A percentile compares a stretch with the other conserved stretches of the same genome.
Evolutionary conservation across 129 eudicot species (phyloP).

Genomic region (Oenanthe sinensis): DNA sequence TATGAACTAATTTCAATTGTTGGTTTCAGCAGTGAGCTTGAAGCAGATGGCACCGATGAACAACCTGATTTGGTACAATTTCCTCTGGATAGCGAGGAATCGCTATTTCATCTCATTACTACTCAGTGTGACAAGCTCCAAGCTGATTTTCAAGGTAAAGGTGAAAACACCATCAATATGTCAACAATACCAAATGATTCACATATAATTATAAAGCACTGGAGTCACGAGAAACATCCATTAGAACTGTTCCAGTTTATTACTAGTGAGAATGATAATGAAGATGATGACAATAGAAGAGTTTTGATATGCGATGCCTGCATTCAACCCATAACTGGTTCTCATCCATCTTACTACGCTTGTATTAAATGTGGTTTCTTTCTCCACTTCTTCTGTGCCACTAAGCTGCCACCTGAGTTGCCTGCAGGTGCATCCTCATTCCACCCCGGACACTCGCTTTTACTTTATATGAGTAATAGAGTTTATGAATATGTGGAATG

Average conservation of each 20-base stretch:
- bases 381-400: neutral
- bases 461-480: neutral
- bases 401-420: neutral
- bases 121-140: neutral
- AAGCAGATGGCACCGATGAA: neutral
- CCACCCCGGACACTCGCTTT: neutral
- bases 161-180: neutral
- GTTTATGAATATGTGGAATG: neutral
- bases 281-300: no score
- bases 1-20: neutral
- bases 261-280: neutral
- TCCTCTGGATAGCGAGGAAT: neutral
- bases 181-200: neutral
- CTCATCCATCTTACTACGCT: neutral
- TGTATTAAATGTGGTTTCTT: neutral
- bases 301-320: neutral
- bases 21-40: neutral
- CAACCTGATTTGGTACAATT: neutral
- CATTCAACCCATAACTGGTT: neutral
- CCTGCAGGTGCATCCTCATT: neutral
- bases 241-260: neutral
- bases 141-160: no score
- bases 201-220: neutral
- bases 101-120: neutral
- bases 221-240: neutral